Evolutionary conservation across 164 flowering plant genomes (phyloP).

Genomic region (Piper betle): DNA sequence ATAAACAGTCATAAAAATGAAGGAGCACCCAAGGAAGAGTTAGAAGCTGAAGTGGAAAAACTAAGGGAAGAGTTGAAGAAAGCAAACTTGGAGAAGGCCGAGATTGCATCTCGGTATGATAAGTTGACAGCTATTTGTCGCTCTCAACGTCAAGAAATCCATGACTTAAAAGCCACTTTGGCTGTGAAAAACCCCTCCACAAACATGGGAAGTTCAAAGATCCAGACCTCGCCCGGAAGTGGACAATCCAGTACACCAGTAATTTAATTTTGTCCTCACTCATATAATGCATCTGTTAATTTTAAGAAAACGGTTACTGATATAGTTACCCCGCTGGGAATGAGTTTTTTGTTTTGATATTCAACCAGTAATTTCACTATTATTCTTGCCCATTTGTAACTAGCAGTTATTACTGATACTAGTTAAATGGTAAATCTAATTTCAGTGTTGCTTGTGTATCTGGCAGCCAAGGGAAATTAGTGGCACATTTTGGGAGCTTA

Average conservation of each 20-base stretch:
- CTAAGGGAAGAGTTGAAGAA: constrained; percentile 63
- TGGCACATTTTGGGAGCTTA: constrained; percentile 47
- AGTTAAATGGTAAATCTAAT: background rate
- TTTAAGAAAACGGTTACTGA: background rate
- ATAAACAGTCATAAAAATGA: constrained; percentile 7
- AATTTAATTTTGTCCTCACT: constrained; percentile 2
- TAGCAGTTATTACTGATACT: background rate
- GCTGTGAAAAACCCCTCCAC: constrained; percentile 60
- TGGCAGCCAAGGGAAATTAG: constrained; percentile 39
- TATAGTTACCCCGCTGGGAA: background rate
- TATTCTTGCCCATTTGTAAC: background rate
- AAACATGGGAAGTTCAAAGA: constrained; percentile 28
- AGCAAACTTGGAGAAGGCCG: constrained; percentile 58
- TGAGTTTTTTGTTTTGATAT: background rate
- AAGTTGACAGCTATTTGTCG: constrained; percentile 87
- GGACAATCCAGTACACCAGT: constrained; percentile 27
- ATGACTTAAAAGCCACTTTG: constrained; percentile 76
- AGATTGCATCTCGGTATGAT: constrained; percentile 77
- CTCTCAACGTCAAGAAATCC: constrained; percentile 90
- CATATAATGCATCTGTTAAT: background rate
- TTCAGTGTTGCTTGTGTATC: background rate
- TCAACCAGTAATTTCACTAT: background rate
- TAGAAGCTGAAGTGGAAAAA: constrained; percentile 59
- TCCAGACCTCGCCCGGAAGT: constrained; percentile 24
- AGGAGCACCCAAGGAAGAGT: constrained; percentile 23